Evolutionary conservation across 805 yeast genomes (phyloP).

Genomic region (Yamadazyma akitaensis): DNA sequence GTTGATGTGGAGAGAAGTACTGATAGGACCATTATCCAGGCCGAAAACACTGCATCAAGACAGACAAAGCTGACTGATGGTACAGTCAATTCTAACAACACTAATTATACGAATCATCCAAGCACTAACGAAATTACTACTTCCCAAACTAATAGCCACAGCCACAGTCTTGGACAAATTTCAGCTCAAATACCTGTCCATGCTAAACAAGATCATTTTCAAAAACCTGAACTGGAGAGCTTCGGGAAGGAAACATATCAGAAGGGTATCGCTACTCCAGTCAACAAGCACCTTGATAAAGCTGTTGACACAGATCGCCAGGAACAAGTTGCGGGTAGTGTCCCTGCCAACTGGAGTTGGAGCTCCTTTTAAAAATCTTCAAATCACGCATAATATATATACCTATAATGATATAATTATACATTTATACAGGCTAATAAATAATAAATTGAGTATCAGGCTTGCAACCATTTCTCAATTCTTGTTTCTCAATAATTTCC

Average conservation of each 20-base stretch:
- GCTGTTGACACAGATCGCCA: constrained; percentile 24
- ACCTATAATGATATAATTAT: neutral
- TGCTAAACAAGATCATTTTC: neutral
- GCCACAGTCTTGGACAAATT: neutral
- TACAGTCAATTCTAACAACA: no score
- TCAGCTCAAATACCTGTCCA: neutral
- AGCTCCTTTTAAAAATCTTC: constrained; percentile 1
- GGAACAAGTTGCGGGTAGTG: constrained; percentile 42
- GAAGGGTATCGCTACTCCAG: neutral
- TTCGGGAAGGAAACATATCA: neutral
- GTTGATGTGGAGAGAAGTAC: constrained; percentile 8
- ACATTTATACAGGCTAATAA: neutral
- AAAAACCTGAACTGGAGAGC: neutral
- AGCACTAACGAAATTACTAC: no score
- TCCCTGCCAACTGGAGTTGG: constrained; percentile 82
- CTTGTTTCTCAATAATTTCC: neutral
- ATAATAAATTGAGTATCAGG: neutral
- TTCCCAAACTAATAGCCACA: neutral
- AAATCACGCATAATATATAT: neutral
- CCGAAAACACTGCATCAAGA: neutral
- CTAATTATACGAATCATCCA: neutral
- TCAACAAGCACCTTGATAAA: constrained; percentile 1
- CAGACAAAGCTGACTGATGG: no score
- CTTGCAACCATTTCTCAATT: neutral
- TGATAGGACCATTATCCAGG: neutral